Base-by-base conservation (phyloP, 192 early-diverging fungal genomes). In the Umbelopsis isabellina region DNA sequence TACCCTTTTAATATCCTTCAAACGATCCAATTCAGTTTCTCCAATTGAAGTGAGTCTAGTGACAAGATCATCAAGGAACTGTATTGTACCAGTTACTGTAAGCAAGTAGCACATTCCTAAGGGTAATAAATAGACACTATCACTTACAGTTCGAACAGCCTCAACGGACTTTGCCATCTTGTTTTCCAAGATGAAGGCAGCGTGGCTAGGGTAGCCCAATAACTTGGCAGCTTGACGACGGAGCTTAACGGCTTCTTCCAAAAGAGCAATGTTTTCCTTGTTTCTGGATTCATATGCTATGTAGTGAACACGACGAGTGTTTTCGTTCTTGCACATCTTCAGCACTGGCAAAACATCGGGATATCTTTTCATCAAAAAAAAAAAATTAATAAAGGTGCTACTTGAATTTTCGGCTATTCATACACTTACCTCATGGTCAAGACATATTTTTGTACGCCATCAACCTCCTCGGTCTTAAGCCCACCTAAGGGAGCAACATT, bases 151-250 rank as follows among this genome's bases (percentile, higher is more conserved):
- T 23, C 85, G 50, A 15, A 92, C 93, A 1, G 68, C 78, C 61
- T 84, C 78, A 3, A 90, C 86, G 4, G 75, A 78, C 75, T 94
- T 92, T 55, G 94, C 92, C 94, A 96, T 96, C 61, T 90, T 90
- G 49, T 86, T 83, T 68, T 94, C 91, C n/a, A 94, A 80, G 16
- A 86, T 80, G 71, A 83, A 93, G 27, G 83, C 83, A 13, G 91
- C 90, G 72, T 96, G 92, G 22, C 80, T 86, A 49, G 76, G 72
- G 78, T 89, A 95, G 6, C 92, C 93, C 4, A 93, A 75, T 78
- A 68, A 52, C 76, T 79, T 58, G 74, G 82, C 67, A 70, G 71
- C 47, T 72, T 80, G 21, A 68, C 80, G 71, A 61, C 68, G 71
- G 61, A 80, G 65, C 65, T 77, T 66, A 65, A 80, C 46, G 68